phyloP scores from a whole-genome alignment of 2,329 filamentous ascomycete species.

The Trichoderma guizhouense region DNA sequence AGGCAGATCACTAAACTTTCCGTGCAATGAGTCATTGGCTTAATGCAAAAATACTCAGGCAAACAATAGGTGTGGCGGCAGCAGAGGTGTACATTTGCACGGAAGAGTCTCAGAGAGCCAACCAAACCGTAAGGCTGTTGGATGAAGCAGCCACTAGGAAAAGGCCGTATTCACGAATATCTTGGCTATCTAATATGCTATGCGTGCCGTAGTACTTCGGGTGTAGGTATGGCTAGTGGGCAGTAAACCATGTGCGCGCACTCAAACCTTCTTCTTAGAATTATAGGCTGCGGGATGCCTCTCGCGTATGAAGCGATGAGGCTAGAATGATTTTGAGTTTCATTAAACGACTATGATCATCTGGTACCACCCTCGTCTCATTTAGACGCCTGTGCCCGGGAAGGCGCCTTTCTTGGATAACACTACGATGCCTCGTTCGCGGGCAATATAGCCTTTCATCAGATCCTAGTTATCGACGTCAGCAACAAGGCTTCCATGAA shows the following conservation, averaged over 20 bases:
- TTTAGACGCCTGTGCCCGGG: constrained; percentile 74
- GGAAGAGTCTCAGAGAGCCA: background rate
- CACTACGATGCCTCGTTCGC: constrained; percentile 85
- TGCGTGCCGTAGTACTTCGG: background rate
- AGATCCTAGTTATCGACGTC: constrained; percentile 58
- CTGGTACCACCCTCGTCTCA: background rate
- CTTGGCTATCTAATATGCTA: constrained; percentile 1
- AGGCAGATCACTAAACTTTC: background rate
- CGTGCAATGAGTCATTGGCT: background rate
- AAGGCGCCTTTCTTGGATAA: constrained; percentile 92
- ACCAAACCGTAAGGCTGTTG: background rate
- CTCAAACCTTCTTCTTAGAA: background rate
- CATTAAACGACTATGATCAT: background rate
- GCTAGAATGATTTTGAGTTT: background rate
- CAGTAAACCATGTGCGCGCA: background rate
- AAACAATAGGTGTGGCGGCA: background rate
- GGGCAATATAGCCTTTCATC: constrained; percentile 98
- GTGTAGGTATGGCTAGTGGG: background rate
- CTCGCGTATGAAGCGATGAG: background rate
- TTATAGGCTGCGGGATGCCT: background rate
- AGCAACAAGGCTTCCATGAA: constrained; percentile 27
- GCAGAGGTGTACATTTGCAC: background rate
- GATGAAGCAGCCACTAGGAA: background rate
- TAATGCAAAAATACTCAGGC: background rate
- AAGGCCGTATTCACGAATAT: background rate